These are phyloP conservation scores for Hibiscus syriacus DNA, from an alignment of 345 rosid genomes.

Conservation along the genomic window DNA sequence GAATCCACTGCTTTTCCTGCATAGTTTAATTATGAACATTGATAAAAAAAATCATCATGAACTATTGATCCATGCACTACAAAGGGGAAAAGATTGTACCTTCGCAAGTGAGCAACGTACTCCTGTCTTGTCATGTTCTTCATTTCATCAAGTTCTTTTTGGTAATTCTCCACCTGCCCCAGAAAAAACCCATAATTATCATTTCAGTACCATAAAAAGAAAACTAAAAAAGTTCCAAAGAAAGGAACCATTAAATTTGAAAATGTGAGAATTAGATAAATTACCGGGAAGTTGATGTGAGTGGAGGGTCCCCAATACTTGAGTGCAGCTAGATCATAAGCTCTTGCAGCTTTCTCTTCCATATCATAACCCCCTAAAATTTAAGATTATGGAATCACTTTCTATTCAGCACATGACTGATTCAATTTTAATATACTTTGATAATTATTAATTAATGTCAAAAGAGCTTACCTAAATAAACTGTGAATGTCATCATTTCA, in stretches of 20 bases:
- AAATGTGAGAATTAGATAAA: conserved; percentile 8
- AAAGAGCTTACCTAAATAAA: conserved; percentile 69
- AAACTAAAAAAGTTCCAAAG: conserved; percentile 1
- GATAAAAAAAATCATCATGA: neutral
- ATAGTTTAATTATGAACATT: neutral
- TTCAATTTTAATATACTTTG: neutral
- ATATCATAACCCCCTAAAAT: conserved; percentile 93
- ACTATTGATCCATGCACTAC: neutral
- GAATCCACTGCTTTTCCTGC: conserved; percentile 97
- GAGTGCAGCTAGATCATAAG: too few relatives aligned
- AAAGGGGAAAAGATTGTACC: conserved; percentile 24
- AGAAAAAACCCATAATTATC: conserved; percentile 9
- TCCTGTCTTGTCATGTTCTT: conserved; percentile 83
- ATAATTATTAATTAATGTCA: conserved; percentile 1
- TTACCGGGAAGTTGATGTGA: too few relatives aligned
- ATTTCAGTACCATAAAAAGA: conserved; percentile 16
- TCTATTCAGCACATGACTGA: neutral
- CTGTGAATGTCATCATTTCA: conserved; percentile 44
- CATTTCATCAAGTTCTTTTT: conserved; percentile 73
- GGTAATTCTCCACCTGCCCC: conserved; percentile 63
- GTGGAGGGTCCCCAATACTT: too few relatives aligned
- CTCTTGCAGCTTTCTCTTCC: conserved; percentile 99
- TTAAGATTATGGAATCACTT: conserved; percentile 21
- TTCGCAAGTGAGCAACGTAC: conserved; percentile 84
- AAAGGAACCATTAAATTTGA: conserved; percentile 3